Conservation (phyloP, 805 yeast species). For the Vanderwaltozyma polyspora region DNA sequence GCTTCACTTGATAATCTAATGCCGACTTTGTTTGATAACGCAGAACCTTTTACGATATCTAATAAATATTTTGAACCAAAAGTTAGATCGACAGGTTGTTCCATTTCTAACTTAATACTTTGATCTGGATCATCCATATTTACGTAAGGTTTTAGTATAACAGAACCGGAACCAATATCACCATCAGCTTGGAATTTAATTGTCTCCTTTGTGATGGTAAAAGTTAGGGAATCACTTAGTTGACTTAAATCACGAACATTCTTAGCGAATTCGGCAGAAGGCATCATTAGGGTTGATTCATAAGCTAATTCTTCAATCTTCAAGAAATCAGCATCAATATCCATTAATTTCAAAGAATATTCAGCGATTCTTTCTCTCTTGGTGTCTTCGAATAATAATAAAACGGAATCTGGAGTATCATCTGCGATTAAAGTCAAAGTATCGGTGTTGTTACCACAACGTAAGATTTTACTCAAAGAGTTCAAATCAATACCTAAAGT, state of each 20-base stretch:
- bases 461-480: slow-evolving; percentile 77
- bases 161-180: slow-evolving; percentile 79
- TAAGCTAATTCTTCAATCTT: slow-evolving; percentile 90
- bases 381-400: slow-evolving; percentile 82
- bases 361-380: slow-evolving; percentile 86
- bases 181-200: slow-evolving; percentile 87
- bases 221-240: slow-evolving; percentile 76
- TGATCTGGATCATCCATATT: slow-evolving; percentile 74
- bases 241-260: slow-evolving; percentile 80
- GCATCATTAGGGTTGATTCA: slow-evolving; percentile 78
- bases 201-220: slow-evolving; percentile 82
- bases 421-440: slow-evolving; percentile 82
- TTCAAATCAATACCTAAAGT: slow-evolving; percentile 86
- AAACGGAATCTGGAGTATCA: slow-evolving; percentile 69
- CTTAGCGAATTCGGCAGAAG: slow-evolving; percentile 79
- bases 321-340: slow-evolving; percentile 88
- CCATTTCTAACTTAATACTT: slow-evolving; percentile 63
- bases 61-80: slow-evolving; percentile 86
- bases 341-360: slow-evolving; percentile 86
- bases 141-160: slow-evolving; percentile 72
- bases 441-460: slow-evolving; percentile 85
- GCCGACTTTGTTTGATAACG: slow-evolving; percentile 65
- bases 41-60: slow-evolving; percentile 85
- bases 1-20: slow-evolving; percentile 81
- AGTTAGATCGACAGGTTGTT: slow-evolving; percentile 76